These are phyloP conservation scores for Annona squamosa DNA, from an alignment of 164 flowering plant genomes.

Conservation along the genomic window DNA sequence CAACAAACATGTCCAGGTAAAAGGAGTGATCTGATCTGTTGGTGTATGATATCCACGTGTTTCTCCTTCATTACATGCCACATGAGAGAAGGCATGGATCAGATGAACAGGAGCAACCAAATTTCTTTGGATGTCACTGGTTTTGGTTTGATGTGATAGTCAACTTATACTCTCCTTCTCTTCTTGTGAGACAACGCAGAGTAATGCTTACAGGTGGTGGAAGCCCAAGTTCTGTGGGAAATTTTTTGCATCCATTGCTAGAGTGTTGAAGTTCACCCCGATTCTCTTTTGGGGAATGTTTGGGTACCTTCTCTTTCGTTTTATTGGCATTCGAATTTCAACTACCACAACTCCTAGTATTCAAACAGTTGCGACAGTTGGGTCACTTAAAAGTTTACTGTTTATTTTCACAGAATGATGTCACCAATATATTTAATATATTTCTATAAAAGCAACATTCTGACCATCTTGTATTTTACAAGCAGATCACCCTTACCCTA, in stretches of 20 bases:
- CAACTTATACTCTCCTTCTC: not conserved
- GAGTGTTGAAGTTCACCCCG: conserved; percentile 78
- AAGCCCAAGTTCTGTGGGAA: conserved; percentile 54
- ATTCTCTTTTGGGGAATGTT: conserved; percentile 74
- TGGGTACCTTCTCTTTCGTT: conserved; percentile 45
- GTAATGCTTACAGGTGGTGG: conserved; percentile 79
- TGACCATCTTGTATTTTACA: not conserved
- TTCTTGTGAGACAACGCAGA: conserved; percentile 30
- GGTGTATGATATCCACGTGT: not conserved
- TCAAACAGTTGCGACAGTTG: not conserved
- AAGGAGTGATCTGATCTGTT: not conserved
- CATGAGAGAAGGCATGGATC: not conserved
- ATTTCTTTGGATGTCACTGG: not conserved
- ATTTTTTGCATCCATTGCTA: conserved; percentile 38
- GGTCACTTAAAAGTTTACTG: not conserved
- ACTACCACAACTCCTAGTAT: not conserved
- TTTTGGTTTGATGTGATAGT: not conserved
- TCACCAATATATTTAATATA: not conserved
- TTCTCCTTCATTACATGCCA: not conserved
- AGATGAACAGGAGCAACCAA: not conserved
- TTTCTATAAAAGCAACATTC: not conserved
- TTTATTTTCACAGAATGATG: not conserved
- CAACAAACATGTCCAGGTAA: not conserved
- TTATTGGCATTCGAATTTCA: not conserved
- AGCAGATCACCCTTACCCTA: conserved; percentile 66